Evolutionary conservation across 768 basidiomycete genomes (phyloP), one percentile per base, ranked within the genome.

Genomic region (Leccinum subgranulosum): DNA sequence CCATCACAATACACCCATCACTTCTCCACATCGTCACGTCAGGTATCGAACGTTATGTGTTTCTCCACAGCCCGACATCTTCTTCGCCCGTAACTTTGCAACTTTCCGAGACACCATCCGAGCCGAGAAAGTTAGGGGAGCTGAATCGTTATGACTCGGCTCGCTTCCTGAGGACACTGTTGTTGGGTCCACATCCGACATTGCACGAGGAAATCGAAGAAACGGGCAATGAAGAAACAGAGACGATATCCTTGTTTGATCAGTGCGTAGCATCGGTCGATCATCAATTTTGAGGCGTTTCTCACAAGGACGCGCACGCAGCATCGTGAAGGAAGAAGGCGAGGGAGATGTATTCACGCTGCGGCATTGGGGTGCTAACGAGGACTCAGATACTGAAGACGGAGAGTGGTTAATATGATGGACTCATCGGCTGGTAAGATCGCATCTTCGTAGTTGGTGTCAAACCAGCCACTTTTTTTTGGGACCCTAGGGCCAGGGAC

Each of bases 31-130:
- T 90, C 29, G 79, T 82, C 34, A 90, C 90, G 4, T 77, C 86
- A 4, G 92, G 91, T 3, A 81, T 93, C 21, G 92, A 94, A 69
- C 83, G 82, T 25, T 77, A 83, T 59, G 78, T 91, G 25, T 64
- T 85, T 19, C 70, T 92, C 12, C 91, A 92, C 68, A 85, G 87
- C 62, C 82, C 88, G 3, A 85, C 84, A 6, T 66, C 75, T 6
- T 75, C 83, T 0, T 83, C 84, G 2, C 86, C 85, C 12, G 78
- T 77, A 36, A 65, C 67, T 6, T 67, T 75, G 21, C 68, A 78
- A n/a, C 68, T 88, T n/a, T 59, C 68, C 0, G 69, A 51, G 23
- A 84, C 87, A 0, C 72, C 81, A 0, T 69, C 70, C 15, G 73
- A 76, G 25, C 81, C 85, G 23, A 80, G 89, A 46, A 50, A 56